Base-by-base conservation (phyloP, 2,329 filamentous ascomycete genomes). In the Penicillium expansum region DNA sequence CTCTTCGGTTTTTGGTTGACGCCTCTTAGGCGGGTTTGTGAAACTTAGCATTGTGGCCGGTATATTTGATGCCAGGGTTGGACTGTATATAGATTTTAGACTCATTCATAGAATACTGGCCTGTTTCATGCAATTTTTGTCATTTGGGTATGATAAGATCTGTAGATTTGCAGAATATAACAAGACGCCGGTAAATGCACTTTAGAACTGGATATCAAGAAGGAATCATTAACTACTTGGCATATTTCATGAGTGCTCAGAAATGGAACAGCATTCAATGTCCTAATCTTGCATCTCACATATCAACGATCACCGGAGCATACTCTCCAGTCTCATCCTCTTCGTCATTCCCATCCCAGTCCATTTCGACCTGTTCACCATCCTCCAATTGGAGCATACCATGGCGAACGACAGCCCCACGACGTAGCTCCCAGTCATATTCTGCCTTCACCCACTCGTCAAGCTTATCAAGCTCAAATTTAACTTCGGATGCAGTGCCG, bases 321-420 rank as follows among this genome's bases (percentile, higher is more conserved):
- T 85, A 87, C 62, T 88, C 85, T 11, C 85, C 85, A 13, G 78
- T 80, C 70, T 87, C 85, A 49, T 87, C 84, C 20, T 86, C 83
- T 64, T 83, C 83, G 51, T 87, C 84, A 64, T 83, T 82, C 43
- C 86, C 84, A 38, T 75, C 74, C 60, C 83, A 72, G 20, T 85
- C 83, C 76, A 87, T 76, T 62, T 85, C 83, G 4, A 87, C 80
- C 60, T 79, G 75, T 69, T 87, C 85, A 16, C 85, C 85, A 65
- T 87, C 85, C 67, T 87, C 85, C 52, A 87, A 67, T 60, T 84
- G 79, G 32, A 87, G 62, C 73, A 86, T 80, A 0, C 85, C 85
- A 24, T 77, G 78, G 59, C 80, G 80, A 20, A 85, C 76, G 61
- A 83, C 80, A 18, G 77, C 74, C 43, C 79, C 81, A 18, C 79